phyloP scores from a whole-genome alignment of 1,139 yeast species.

The Taphrina communis region DNA sequence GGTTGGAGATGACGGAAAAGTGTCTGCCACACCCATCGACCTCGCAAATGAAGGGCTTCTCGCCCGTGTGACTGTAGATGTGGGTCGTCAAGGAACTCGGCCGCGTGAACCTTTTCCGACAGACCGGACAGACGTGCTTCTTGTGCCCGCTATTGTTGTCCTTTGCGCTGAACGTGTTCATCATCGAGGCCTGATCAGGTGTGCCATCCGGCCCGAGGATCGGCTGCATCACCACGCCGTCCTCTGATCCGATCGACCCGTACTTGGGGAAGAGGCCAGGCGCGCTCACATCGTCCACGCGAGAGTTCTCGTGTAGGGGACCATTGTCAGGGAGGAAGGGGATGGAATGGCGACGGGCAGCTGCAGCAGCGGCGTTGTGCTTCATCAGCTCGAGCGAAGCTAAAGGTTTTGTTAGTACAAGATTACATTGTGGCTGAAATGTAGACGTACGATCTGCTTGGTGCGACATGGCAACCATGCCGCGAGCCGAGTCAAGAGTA shows the following conservation, averaged over 20 bases:
- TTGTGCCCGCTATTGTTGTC: constrained; percentile 25
- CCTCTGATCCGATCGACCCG: neutral
- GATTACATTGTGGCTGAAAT: neutral
- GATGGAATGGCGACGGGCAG: constrained; percentile 7
- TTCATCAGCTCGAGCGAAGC: constrained; percentile 1
- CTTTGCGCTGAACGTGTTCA: constrained; percentile 41
- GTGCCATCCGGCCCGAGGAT: neutral
- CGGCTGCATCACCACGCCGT: constrained; percentile 12
- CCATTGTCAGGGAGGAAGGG: constrained; percentile 9
- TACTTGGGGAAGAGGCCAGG: constrained; percentile 9
- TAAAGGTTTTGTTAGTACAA: neutral
- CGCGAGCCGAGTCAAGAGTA: constrained; percentile 23
- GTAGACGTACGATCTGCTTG: constrained; percentile 13
- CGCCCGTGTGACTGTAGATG: constrained; percentile 83
- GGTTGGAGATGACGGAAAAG: constrained; percentile 80
- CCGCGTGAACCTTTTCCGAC: constrained; percentile 76
- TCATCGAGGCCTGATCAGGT: constrained; percentile 37
- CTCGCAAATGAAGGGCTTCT: constrained; percentile 74
- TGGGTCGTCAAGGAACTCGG: constrained; percentile 84
- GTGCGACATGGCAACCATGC: constrained; percentile 25
- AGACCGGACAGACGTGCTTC: constrained; percentile 61
- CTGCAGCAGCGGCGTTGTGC: constrained; percentile 1
- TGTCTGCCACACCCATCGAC: constrained; percentile 69
- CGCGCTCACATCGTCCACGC: constrained; percentile 18
- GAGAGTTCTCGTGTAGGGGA: neutral